phyloP scores from a whole-genome alignment of 1,284 basidiomycete genomes.

The Psilocybe mexicana region DNA sequence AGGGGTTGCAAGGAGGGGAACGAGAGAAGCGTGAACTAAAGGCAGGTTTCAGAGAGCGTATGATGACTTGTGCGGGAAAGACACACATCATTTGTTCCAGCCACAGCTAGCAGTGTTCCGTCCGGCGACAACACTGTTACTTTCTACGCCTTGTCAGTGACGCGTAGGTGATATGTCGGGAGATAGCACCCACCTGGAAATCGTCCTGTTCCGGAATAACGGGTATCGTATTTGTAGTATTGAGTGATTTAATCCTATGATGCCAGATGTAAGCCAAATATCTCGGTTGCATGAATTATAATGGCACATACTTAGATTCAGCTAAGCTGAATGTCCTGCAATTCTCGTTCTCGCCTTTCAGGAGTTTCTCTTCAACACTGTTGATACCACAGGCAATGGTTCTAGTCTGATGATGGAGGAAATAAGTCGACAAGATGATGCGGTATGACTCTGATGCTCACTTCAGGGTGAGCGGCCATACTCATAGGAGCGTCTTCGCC shows the following conservation, averaged over 20 bases:
- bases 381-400: conserved; percentile 85
- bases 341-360: conserved; percentile 76
- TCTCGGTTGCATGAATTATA: neutral
- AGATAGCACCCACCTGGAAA: conserved; percentile 65
- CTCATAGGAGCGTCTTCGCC: conserved; percentile 95
- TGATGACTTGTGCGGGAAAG: neutral
- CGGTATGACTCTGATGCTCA: conserved; percentile 30
- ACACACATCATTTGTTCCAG: conserved; percentile 65
- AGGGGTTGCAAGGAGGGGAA: conserved; percentile 64
- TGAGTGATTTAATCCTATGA: conserved; percentile 53
- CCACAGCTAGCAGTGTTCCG: conserved; percentile 58
- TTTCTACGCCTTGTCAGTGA: conserved; percentile 51
- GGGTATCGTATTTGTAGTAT: conserved; percentile 62
- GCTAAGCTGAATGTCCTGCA: conserved; percentile 71
- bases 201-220: conserved; percentile 64
- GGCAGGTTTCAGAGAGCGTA: neutral
- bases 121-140: conserved; percentile 74
- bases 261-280: neutral
- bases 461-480: conserved; percentile 71
- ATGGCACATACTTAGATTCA: conserved; percentile 51
- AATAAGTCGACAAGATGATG: neutral
- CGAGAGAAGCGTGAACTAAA: conserved; percentile 66
- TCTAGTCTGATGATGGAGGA: conserved; percentile 36
- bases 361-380: conserved; percentile 62
- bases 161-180: neutral